A percentile compares a stretch with the other conserved stretches of the same genome.
Conservation (phyloP, 208 protist genomes). For the Trichomonas vaginalis region DNA sequence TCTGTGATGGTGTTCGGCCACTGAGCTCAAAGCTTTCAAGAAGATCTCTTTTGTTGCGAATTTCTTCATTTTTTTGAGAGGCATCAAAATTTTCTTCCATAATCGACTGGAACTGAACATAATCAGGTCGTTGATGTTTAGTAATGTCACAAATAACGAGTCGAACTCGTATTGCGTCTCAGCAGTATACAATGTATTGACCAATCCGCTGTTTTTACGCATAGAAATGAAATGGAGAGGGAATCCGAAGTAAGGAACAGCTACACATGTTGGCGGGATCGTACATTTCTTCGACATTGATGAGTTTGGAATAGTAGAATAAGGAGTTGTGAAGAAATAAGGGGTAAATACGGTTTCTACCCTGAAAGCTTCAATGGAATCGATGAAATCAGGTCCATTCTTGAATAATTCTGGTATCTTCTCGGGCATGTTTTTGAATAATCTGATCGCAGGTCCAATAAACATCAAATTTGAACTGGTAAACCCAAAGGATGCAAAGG, state of each 20-base stretch:
- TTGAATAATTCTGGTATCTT: background rate
- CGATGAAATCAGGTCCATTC: background rate
- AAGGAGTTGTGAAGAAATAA: background rate
- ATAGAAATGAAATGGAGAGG: background rate
- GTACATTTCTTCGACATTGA: background rate
- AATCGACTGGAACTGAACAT: background rate
- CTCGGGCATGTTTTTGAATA: background rate
- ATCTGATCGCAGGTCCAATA: background rate
- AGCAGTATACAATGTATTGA: background rate
- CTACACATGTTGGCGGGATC: background rate
- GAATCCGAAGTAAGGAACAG: constrained; percentile 6
- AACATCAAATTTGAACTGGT: background rate
- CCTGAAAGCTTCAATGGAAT: background rate
- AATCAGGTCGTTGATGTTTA: background rate
- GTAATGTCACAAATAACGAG: background rate
- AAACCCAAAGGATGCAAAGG: background rate
- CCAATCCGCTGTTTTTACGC: background rate
- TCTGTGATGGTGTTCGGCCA: background rate
- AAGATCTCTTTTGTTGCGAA: background rate
- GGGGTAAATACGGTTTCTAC: background rate
- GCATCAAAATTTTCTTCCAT: background rate
- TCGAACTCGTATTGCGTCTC: background rate
- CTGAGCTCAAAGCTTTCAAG: background rate
- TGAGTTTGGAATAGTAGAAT: background rate
- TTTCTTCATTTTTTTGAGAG: background rate